phyloP scores from a whole-genome alignment of 2,329 filamentous ascomycete genomes.

The Penicillium sp. region DNA sequence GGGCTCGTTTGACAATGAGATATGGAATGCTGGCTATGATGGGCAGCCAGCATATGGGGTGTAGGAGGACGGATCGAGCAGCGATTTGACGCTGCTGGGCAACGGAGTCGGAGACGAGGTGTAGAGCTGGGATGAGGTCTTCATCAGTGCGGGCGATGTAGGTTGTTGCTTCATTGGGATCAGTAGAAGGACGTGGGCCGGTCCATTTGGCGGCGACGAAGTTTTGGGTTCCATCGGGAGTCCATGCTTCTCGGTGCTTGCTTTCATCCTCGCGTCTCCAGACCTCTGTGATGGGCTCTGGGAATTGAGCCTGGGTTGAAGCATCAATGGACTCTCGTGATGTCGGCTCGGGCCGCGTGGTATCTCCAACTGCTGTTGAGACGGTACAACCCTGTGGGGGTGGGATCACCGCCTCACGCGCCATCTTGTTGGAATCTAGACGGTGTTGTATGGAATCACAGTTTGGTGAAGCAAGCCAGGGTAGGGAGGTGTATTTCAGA shows the following conservation, averaged over 20 bases:
- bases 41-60: slow-evolving; percentile 50
- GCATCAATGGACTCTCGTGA: neutral
- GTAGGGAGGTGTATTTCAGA: neutral
- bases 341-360: neutral
- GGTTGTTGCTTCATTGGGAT: neutral
- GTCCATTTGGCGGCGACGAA: neutral
- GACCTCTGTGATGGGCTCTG: neutral
- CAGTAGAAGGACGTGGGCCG: neutral
- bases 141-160: slow-evolving; percentile 32
- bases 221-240: neutral
- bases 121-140: slow-evolving; percentile 67
- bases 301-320: neutral
- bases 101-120: slow-evolving; percentile 75
- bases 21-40: slow-evolving; percentile 29
- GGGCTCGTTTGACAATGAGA: slow-evolving; percentile 18
- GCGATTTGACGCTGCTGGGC: slow-evolving; percentile 76
- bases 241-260: neutral
- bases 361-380: neutral
- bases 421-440: neutral
- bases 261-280: neutral
- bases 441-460: neutral
- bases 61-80: slow-evolving; percentile 61
- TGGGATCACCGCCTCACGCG: neutral
- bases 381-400: neutral
- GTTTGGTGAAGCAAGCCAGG: too few species aligned